Percentiles rank a stretch among this genome's conserved stretches.
phyloP scores from a whole-genome alignment of 257 asterid species.

The Perilla frutescens region DNA sequence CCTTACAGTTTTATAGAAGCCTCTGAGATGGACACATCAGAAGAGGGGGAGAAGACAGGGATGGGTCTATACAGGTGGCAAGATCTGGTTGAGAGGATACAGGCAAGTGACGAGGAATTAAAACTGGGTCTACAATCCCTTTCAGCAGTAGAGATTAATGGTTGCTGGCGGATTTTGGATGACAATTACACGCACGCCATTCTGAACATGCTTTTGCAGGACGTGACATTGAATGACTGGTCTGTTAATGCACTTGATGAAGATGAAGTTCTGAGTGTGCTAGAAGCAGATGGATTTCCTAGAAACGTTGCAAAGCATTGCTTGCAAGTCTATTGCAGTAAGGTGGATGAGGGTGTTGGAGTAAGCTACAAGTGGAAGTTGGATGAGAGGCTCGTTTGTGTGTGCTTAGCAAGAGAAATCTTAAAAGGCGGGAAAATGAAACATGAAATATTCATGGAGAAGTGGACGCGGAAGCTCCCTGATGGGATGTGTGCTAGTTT shows the following conservation, averaged over 20 bases:
- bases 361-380: conserved; percentile 62
- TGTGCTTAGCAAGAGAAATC: conserved; percentile 75
- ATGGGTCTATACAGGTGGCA: conserved; percentile 73
- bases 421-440: conserved; percentile 73
- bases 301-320: conserved; percentile 66
- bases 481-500: conserved; percentile 61
- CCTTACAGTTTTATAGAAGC: conserved; percentile 65
- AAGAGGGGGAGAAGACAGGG: conserved; percentile 36
- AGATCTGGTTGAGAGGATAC: conserved; percentile 72
- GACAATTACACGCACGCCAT: conserved; percentile 62
- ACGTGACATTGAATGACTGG: conserved; percentile 73
- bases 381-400: conserved; percentile 71
- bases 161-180: conserved; percentile 83
- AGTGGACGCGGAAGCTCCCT: conserved; percentile 75
- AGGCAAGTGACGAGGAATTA: conserved; percentile 85
- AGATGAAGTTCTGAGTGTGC: conserved; percentile 65
- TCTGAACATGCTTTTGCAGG: conserved; percentile 74
- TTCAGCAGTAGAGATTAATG: conserved; percentile 76
- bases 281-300: conserved; percentile 80
- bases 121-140: conserved; percentile 63
- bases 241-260: conserved; percentile 57
- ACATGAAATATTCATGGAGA: conserved; percentile 66
- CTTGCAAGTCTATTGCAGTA: conserved; percentile 59
- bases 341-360: conserved; percentile 49
- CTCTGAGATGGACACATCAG: conserved; percentile 60